Conservation (phyloP, 2,329 filamentous ascomycete species). For the Pseudocercospora eumusae region DNA sequence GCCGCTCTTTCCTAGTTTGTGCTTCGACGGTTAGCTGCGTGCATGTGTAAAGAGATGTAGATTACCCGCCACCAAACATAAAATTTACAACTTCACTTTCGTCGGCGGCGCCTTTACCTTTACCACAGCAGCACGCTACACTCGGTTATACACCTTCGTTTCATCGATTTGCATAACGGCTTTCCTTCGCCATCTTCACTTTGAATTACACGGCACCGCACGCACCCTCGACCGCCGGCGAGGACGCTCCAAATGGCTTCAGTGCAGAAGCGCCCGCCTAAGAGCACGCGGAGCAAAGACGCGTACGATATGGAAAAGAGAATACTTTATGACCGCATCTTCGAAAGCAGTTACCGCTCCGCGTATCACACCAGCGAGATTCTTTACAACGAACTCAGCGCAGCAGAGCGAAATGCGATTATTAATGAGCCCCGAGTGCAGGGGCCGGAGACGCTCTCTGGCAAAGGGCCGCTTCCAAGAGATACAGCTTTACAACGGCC, state of each 20-base stretch:
- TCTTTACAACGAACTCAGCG: not conserved
- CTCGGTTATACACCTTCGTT: not conserved
- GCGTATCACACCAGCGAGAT: not conserved
- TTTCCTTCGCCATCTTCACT: not conserved
- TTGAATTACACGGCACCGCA: not conserved
- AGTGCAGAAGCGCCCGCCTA: not conserved
- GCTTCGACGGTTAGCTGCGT: not conserved
- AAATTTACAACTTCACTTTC: not conserved
- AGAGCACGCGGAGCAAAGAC: not conserved
- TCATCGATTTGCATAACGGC: not conserved
- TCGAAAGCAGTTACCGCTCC: not conserved
- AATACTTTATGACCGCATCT: not conserved
- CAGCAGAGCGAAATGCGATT: not conserved
- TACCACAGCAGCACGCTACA: not conserved
- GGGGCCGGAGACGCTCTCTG: not conserved
- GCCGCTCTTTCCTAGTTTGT: not conserved
- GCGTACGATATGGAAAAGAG: not conserved
- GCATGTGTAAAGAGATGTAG: not conserved
- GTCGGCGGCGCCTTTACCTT: not conserved
- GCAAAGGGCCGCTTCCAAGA: not conserved
- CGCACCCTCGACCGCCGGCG: not conserved
- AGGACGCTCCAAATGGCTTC: not conserved
- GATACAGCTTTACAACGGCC: not conserved
- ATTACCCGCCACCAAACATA: not conserved
- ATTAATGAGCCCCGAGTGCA: not conserved